Evolutionary conservation across 208 protist genomes (phyloP), one percentile per base, ranked within the genome.

Genomic region (Wallacemonas sp.): DNA sequence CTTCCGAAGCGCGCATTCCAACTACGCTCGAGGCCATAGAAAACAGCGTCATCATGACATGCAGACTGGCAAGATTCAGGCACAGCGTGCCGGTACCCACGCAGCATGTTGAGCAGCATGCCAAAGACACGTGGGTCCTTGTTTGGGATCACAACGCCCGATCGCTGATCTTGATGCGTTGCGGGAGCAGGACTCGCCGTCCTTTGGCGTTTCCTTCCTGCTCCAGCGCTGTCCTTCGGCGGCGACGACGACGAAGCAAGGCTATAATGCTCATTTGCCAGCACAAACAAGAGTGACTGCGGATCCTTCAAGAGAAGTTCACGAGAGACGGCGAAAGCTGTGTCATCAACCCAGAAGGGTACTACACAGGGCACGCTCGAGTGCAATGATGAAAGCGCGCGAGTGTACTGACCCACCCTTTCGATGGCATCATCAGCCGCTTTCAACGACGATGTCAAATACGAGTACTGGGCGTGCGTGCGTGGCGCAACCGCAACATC

Each of bases 201-300:
- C n/a, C n/a, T n/a, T n/a, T n/a, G n/a, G n/a, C n/a, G n/a, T n/a
- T n/a, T n/a, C n/a, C n/a, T n/a, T n/a, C n/a, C n/a, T n/a, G n/a
- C n/a, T n/a, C n/a, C n/a, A n/a, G n/a, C n/a, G n/a, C n/a, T n/a
- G n/a, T n/a, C n/a, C n/a, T n/a, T n/a, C n/a, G n/a, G n/a, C n/a
- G n/a, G n/a, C n/a, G n/a, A n/a, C n/a, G n/a, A n/a, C n/a, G n/a
- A n/a, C n/a, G n/a, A n/a, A n/a, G n/a, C n/a, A n/a, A n/a, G n/a
- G n/a, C n/a, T n/a, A 42, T 69, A 92, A 60, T 85, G 80, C 24
- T 70, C 17, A 28, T 41, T 49, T 15, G 67, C 64, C 28, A 89
- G 66, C 4, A 79, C 38, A 68, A 88, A 89, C 33, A 92, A 65
- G 38, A 92, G 72, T 22, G 86, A 92, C 21, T 84, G 72, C 14